Conservation (phyloP, 192 early-diverging fungal species). For the Pecoramyces ruminantium region DNA sequence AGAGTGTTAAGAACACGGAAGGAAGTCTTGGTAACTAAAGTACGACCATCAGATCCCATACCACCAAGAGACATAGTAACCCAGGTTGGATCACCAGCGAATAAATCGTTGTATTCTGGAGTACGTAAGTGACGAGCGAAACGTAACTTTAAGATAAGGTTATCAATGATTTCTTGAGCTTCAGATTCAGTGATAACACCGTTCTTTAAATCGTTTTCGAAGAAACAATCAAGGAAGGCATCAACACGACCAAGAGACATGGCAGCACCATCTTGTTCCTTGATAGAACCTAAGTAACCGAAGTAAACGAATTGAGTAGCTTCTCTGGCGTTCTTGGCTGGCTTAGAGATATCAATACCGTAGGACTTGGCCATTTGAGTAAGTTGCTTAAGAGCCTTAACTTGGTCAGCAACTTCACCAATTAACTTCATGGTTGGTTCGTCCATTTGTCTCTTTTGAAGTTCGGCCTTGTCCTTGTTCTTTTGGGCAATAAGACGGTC, state of each 20-base stretch:
- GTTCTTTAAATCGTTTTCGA: conserved; percentile 6
- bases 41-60: conserved; percentile 3
- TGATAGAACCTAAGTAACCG: conserved; percentile 8
- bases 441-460: neutral
- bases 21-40: conserved; percentile 8
- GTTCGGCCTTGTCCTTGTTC: conserved; percentile 4
- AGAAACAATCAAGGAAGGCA: conserved; percentile 9
- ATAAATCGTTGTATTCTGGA: conserved; percentile 8
- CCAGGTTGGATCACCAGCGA: conserved; percentile 11
- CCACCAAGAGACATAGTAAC: conserved; percentile 9
- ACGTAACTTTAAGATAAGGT: conserved; percentile 8
- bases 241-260: conserved; percentile 10
- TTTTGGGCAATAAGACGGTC: conserved; percentile 6
- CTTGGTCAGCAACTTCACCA: conserved; percentile 8
- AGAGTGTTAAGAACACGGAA: conserved; percentile 8
- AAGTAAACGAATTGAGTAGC: conserved; percentile 8
- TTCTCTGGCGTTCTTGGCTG: conserved; percentile 9
- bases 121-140: conserved; percentile 9
- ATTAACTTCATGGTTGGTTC: conserved; percentile 5
- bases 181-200: conserved; percentile 5
- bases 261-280: conserved; percentile 10
- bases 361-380: conserved; percentile 7
- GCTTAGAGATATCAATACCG: conserved; percentile 9
- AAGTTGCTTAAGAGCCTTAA: conserved; percentile 5
- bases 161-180: conserved; percentile 10